A percentile compares a stretch with the other conserved stretches of the same genome.
Conservation (phyloP, 495 filamentous ascomycete genomes). For the Penicillium flavigenum region DNA sequence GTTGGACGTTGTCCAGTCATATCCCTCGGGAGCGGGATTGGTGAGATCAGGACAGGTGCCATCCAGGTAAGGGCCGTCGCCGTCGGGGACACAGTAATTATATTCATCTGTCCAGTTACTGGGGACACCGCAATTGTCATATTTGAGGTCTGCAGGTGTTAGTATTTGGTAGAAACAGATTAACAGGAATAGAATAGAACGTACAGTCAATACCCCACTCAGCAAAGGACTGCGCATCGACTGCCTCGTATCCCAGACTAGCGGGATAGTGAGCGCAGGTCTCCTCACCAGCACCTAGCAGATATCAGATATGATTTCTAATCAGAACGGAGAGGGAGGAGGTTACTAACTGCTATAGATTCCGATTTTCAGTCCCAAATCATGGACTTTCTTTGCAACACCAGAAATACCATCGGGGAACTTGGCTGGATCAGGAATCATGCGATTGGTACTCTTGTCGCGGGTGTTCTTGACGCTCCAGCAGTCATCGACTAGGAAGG, state of each 20-base stretch:
- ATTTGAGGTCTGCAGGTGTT: conserved; percentile 57
- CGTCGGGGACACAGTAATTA: conserved; percentile 38
- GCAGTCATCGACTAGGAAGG: conserved; percentile 54
- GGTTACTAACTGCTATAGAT: conserved; percentile 56
- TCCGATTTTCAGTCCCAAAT: conserved; percentile 60
- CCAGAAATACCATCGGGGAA: conserved; percentile 65
- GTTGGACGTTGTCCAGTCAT: conserved; percentile 54
- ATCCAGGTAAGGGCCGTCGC: conserved; percentile 30
- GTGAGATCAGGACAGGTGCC: conserved; percentile 41
- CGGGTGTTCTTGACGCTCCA: conserved; percentile 56
- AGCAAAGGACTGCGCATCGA: conserved; percentile 62
- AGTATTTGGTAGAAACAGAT: background rate
- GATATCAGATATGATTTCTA: conserved; percentile 1
- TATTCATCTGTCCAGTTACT: conserved; percentile 44
- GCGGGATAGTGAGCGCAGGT: conserved; percentile 67
- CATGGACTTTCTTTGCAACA: conserved; percentile 57
- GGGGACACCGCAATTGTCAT: conserved; percentile 66
- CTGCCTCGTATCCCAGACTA: conserved; percentile 57
- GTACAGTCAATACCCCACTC: conserved; percentile 65
- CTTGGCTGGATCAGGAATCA: conserved; percentile 55
- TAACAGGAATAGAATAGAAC: conserved; percentile 15
- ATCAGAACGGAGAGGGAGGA: background rate
- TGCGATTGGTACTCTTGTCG: conserved; percentile 45
- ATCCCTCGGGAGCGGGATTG: conserved; percentile 45
- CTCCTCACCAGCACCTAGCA: conserved; percentile 53